A percentile compares a stretch with the other conserved stretches of the same genome.
Evolutionary conservation across 352 stramenopile species (phyloP).

Genomic region (Phytopythium cucurbitacearum): DNA sequence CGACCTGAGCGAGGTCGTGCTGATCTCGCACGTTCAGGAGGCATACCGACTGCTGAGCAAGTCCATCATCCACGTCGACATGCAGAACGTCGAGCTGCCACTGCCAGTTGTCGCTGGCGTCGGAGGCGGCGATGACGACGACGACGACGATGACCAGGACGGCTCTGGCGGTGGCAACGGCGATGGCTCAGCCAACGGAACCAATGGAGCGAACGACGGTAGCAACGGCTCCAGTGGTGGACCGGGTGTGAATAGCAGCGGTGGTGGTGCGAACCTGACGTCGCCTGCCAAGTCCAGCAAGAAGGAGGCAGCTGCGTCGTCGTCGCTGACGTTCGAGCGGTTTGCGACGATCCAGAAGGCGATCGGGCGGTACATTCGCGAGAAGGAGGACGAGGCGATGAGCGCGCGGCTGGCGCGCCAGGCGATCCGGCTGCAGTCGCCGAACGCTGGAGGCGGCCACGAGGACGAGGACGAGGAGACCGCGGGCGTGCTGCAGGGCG

Average conservation of each 20-base stretch:
- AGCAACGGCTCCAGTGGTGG: constrained; percentile 9
- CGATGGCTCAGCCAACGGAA: not conserved
- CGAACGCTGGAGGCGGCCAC: constrained; percentile 10
- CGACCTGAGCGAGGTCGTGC: constrained; percentile 92
- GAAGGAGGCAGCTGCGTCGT: constrained; percentile 20
- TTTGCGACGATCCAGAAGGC: constrained; percentile 82
- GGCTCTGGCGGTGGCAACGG: constrained; percentile 7
- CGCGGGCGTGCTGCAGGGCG: constrained; percentile 60
- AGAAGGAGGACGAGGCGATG: constrained; percentile 66
- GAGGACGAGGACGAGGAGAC: constrained; percentile 57
- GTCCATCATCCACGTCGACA: constrained; percentile 99
- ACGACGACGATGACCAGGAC: constrained; percentile 20
- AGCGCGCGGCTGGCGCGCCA: constrained; percentile 41
- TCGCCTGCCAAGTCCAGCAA: constrained; percentile 8
- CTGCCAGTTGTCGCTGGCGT: constrained; percentile 33
- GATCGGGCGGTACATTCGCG: constrained; percentile 70
- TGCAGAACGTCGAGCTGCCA: constrained; percentile 94
- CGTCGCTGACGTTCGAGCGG: constrained; percentile 74
- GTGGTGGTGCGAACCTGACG: constrained; percentile 5
- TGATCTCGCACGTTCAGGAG: constrained; percentile 92
- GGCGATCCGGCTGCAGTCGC: constrained; percentile 18
- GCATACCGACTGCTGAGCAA: constrained; percentile 97
- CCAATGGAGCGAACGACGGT: not conserved
- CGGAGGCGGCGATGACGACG: constrained; percentile 51
- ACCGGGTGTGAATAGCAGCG: constrained; percentile 5